Base-by-base conservation (phyloP, 352 stramenopile genomes). In the Thalassiosira livingstoniorum region DNA sequence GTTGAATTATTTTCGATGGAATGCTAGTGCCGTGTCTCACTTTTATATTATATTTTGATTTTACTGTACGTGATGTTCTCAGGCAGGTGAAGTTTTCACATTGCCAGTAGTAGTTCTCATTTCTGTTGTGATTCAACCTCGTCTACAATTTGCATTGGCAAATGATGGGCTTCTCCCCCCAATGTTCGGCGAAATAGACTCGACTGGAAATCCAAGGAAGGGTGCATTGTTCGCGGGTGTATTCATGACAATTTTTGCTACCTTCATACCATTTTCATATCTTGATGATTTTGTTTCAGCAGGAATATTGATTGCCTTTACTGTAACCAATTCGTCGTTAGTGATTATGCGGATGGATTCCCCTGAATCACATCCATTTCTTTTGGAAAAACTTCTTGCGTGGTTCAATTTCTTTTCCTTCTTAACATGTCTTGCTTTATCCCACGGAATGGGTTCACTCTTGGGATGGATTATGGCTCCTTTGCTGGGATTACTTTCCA, bases 81-180 rank as follows among this genome's bases (percentile, higher is more conserved):
- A n/a, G n/a, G n/a, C n/a, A n/a, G 97, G 97, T 39, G 97, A 99
- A 85, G 88, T 99, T 4, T 84, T 95, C 25, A 98, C 95, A 21
- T 95, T 99, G 82, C 97, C 97, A 0, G 75, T 99, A 23, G 96
- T 98, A 51, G 96, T 51, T 51, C 42, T 98, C 3, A 91, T 98
- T 27, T 95, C 91, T 55, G 96, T 98, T 72, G 82, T 98, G 10
- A 96, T 96, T 54, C 96, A 98, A 80, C 96, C 96, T 23, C 93
- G 96, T 62, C 84, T 98, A 39, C 97, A 98, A 83, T 98, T 96
- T 83, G 95, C 96, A 74, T 53, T 85, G 78, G 92, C 96, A 25
- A 95, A 94, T 51, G 97, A 98, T 79, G 96, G 96, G 7, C 89
- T 99, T 4, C 90, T 98, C 79, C 96, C 97, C 27, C 81, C 87